phyloP scores from a whole-genome alignment of 2,329 filamentous ascomycete species.

The Verticillium longisporum region DNA sequence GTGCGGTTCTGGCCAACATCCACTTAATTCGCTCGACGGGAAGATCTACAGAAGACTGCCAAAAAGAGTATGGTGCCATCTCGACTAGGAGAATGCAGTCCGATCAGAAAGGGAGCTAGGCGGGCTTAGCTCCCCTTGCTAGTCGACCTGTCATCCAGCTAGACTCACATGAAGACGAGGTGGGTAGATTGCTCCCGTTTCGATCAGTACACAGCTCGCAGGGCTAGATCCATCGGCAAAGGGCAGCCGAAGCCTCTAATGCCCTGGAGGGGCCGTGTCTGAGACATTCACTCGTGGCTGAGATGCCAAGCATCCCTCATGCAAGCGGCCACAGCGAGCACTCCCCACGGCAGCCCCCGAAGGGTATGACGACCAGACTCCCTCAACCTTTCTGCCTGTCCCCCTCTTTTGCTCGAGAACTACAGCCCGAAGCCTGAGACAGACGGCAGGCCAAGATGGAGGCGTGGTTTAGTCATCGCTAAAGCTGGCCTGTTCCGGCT shows the following conservation, averaged over 20 bases:
- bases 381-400: not conserved
- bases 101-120: not conserved
- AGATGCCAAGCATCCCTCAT: not conserved
- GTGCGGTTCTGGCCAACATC: not conserved
- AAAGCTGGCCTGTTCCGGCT: not conserved
- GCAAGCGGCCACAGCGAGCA: not conserved
- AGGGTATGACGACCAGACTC: not conserved
- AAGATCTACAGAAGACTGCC: not conserved
- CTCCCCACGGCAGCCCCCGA: not conserved
- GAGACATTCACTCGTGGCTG: not conserved
- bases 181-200: too few species aligned
- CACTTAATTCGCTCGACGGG: not conserved
- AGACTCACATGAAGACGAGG: too few species aligned
- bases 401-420: not conserved
- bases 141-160: not conserved
- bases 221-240: not conserved
- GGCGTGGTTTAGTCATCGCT: not conserved
- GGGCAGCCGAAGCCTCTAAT: not conserved
- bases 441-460: not conserved
- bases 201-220: too few species aligned
- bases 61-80: not conserved
- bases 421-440: not conserved
- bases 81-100: not conserved
- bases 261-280: not conserved
- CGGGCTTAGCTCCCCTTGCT: not conserved